Percentiles rank a stretch among this genome's conserved stretches.
These are phyloP conservation scores for Artemisia argyi DNA, from an alignment of 129 eudicot species.

Conservation along the genomic window DNA sequence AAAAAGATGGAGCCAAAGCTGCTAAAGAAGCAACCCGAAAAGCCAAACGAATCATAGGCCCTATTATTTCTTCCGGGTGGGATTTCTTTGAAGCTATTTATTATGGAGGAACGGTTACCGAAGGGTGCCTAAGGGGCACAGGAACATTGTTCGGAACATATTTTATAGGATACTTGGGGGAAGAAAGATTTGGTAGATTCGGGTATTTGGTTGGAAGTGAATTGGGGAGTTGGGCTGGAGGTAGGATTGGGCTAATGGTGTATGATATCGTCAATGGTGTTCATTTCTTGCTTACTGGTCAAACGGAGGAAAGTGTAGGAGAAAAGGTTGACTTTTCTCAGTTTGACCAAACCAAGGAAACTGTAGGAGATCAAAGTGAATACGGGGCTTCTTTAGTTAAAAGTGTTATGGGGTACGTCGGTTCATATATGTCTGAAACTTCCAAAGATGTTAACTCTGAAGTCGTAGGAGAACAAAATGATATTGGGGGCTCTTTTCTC, in stretches of 20 bases:
- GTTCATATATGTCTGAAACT: conserved; percentile 36
- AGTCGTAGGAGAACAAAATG: conserved; percentile 21
- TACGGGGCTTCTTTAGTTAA: conserved; percentile 28
- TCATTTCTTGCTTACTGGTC: conserved; percentile 51
- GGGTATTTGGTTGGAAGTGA: conserved; percentile 92
- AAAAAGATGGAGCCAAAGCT: conserved; percentile 80
- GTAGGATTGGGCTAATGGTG: conserved; percentile 84
- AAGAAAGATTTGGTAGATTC: conserved; percentile 67
- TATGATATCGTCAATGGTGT: conserved; percentile 72
- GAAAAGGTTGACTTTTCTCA: conserved; percentile 30
- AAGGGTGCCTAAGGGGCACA: conserved; percentile 77
- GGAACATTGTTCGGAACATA: conserved; percentile 89
- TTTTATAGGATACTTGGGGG: conserved; percentile 61
- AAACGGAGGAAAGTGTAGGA: conserved; percentile 28
- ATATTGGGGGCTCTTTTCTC: conserved; percentile 23
- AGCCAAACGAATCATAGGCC: conserved; percentile 78
- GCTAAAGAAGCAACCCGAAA: conserved; percentile 76
- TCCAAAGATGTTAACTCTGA: conserved; percentile 35
- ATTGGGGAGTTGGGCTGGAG: conserved; percentile 95
- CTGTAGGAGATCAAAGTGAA: conserved; percentile 22
- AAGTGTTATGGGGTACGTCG: conserved; percentile 34
- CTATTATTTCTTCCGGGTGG: conserved; percentile 91
- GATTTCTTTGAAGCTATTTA: conserved; percentile 91
- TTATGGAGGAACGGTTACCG: conserved; percentile 74
- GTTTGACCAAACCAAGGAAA: conserved; percentile 31